Evolutionary conservation across 2,329 filamentous ascomycete species (phyloP).

Genomic region (Pseudocercospora eumusae): DNA sequence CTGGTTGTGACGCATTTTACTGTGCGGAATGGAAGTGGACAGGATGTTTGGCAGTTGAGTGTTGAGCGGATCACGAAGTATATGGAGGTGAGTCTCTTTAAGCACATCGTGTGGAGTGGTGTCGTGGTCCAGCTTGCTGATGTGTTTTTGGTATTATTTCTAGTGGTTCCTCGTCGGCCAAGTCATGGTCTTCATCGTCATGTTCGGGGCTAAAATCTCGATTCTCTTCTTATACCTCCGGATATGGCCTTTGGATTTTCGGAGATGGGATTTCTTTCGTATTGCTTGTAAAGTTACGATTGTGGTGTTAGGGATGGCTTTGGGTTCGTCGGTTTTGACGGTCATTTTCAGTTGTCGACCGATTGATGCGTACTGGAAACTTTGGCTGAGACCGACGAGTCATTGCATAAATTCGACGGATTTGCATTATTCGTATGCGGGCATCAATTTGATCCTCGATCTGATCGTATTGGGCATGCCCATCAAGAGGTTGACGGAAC

Average conservation of each 20-base stretch:
- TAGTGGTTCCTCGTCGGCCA: slow-evolving; percentile 14
- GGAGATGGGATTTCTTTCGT: background rate
- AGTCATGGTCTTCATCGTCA: slow-evolving; percentile 12
- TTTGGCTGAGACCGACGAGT: background rate
- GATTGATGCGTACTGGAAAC: slow-evolving; percentile 11
- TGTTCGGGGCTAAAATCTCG: slow-evolving; percentile 11
- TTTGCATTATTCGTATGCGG: slow-evolving; percentile 9
- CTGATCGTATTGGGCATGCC: slow-evolving; percentile 4
- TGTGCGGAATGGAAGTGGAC: slow-evolving; percentile 12
- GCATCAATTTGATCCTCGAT: slow-evolving; percentile 7
- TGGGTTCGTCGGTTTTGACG: slow-evolving; percentile 1
- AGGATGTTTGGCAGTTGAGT: slow-evolving; percentile 9
- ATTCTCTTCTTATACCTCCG: slow-evolving; percentile 9
- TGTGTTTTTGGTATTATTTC: background rate
- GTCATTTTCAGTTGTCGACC: slow-evolving; percentile 6
- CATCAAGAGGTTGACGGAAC: background rate
- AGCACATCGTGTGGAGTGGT: too few relatives aligned
- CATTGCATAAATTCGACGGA: slow-evolving; percentile 8
- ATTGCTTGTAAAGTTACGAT: background rate
- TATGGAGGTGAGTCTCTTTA: slow-evolving; percentile 9
- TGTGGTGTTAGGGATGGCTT: background rate
- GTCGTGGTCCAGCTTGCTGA: too few relatives aligned
- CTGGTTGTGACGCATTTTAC: slow-evolving; percentile 25
- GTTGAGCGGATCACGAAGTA: background rate
- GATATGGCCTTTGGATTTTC: background rate